Percentiles rank a stretch among this genome's conserved stretches.
Evolutionary conservation across 2,329 filamentous ascomycete genomes (phyloP).

Genomic region (Talaromyces rugulosus): DNA sequence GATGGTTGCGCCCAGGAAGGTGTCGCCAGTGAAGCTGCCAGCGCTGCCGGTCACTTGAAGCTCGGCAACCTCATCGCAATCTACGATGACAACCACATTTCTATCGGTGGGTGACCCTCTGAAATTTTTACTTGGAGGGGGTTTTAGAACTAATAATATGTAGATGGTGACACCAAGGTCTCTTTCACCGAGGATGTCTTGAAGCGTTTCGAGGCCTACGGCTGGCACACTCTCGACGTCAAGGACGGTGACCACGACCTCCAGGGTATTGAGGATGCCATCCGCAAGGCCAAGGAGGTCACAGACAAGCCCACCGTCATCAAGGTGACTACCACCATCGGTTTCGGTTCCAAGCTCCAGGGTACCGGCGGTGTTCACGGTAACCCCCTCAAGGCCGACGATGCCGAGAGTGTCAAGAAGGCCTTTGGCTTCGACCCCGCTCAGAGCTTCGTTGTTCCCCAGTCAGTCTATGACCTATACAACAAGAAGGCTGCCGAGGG

Average conservation of each 20-base stretch:
- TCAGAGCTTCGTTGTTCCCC: slow-evolving; percentile 86
- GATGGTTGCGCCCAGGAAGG: slow-evolving; percentile 99
- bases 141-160: slow-evolving; percentile 10
- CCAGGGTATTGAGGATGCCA: slow-evolving; percentile 79
- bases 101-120: slow-evolving; percentile 53
- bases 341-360: slow-evolving; percentile 87
- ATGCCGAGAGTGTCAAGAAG: slow-evolving; percentile 87
- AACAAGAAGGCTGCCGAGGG: slow-evolving; percentile 79
- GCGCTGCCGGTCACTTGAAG: slow-evolving; percentile 91
- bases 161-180: slow-evolving; percentile 90
- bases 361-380: slow-evolving; percentile 96
- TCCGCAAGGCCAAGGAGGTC: slow-evolving; percentile 77
- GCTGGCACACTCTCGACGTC: slow-evolving; percentile 87
- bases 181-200: slow-evolving; percentile 95
- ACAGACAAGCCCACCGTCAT: slow-evolving; percentile 97
- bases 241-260: slow-evolving; percentile 86
- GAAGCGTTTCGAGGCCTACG: slow-evolving; percentile 94
- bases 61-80: slow-evolving; percentile 95
- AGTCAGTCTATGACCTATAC: slow-evolving; percentile 91
- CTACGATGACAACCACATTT: slow-evolving; percentile 99
- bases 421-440: slow-evolving; percentile 96
- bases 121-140: neutral
- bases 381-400: slow-evolving; percentile 89
- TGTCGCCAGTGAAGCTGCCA: slow-evolving; percentile 87
- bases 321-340: slow-evolving; percentile 95